These are phyloP conservation scores for Ogataea nonfermentans DNA, from an alignment of 805 yeast species.

Conservation along the genomic window DNA sequence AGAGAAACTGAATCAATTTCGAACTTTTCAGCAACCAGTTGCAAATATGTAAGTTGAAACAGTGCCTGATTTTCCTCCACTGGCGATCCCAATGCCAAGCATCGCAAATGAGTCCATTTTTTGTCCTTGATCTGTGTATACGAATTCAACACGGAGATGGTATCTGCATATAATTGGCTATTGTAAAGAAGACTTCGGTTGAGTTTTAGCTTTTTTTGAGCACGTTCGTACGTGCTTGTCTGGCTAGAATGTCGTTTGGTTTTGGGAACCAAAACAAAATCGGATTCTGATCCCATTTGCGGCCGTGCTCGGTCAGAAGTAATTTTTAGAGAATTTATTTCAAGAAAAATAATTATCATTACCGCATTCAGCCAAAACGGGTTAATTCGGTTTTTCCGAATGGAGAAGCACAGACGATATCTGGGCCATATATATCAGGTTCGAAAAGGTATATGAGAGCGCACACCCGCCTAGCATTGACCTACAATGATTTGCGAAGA, in stretches of 20 bases:
- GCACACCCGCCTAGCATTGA: background rate
- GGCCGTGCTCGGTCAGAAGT: conserved; percentile 3
- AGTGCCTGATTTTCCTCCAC: conserved; percentile 24
- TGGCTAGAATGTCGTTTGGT: background rate
- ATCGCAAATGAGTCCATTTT: conserved; percentile 22
- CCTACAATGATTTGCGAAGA: conserved; percentile 20
- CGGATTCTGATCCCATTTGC: conserved; percentile 2
- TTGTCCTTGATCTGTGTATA: background rate
- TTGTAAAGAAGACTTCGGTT: background rate
- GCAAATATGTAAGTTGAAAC: conserved; percentile 29
- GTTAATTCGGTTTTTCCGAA: conserved; percentile 3
- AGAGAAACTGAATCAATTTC: conserved; percentile 19
- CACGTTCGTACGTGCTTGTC: background rate
- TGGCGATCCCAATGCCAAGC: conserved; percentile 34
- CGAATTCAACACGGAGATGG: background rate
- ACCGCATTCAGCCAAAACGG: background rate
- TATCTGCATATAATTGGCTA: background rate
- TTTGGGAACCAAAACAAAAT: conserved; percentile 1
- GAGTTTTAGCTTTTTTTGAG: background rate
- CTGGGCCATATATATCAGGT: background rate
- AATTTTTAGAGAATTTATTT: background rate
- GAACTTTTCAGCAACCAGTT: conserved; percentile 15
- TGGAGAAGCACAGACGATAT: background rate
- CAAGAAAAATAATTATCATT: background rate
- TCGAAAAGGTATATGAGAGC: background rate